Evolutionary conservation across 306 rosid genomes (phyloP).

Genomic region (Chamaecrista fasciculata): DNA sequence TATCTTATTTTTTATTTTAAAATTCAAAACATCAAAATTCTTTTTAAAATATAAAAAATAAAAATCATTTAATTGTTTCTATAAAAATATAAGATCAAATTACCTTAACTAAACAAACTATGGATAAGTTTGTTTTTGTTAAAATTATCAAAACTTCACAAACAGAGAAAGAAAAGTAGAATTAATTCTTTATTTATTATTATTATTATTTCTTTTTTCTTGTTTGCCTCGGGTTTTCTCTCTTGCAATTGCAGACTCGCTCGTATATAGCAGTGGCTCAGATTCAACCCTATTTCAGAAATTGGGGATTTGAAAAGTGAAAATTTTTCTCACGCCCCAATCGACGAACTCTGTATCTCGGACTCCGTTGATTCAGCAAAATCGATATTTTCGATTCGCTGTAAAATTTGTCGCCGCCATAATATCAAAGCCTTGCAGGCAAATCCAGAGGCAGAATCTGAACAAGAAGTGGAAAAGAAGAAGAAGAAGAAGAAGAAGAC

Average conservation of each 20-base stretch:
- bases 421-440: conserved; percentile 32
- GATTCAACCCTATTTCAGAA: not conserved
- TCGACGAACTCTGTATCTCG: not conserved
- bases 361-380: not conserved
- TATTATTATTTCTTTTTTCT: no score
- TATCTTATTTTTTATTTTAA: no score
- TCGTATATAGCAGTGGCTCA: not conserved
- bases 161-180: not conserved
- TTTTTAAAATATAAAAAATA: no score
- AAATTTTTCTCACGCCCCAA: not conserved
- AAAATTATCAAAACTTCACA: not conserved
- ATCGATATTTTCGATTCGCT: conserved; percentile 1
- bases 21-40: no score
- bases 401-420: not conserved
- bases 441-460: conserved; percentile 10
- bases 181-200: no score
- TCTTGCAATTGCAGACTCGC: not conserved
- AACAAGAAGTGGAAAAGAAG: not conserved
- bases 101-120: not conserved
- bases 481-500: not conserved
- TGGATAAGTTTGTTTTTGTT: not conserved
- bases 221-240: not conserved
- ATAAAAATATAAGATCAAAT: not conserved
- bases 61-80: not conserved
- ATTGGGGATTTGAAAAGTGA: not conserved